phyloP scores from a whole-genome alignment of 169 alveolate genomes.

The Eimeria maxima region DNA sequence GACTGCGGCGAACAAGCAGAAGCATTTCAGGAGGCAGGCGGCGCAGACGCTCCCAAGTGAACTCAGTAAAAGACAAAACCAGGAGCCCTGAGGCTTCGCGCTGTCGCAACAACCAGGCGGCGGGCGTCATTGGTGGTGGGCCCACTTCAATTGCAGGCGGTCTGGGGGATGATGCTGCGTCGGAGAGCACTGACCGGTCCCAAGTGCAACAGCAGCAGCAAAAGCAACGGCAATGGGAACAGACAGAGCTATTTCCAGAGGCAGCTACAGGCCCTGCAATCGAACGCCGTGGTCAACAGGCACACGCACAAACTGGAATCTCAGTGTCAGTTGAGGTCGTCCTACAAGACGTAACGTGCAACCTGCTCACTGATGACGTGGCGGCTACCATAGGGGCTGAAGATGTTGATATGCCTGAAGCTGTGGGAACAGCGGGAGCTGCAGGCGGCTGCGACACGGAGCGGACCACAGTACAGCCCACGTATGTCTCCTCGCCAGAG shows the following conservation, averaged over 20 bases:
- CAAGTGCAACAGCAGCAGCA: slow-evolving; percentile 40
- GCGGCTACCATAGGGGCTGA: slow-evolving; percentile 3
- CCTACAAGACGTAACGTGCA: slow-evolving; percentile 75
- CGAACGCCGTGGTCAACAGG: neutral
- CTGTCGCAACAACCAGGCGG: neutral
- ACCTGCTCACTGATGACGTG: slow-evolving; percentile 66
- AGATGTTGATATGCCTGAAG: neutral
- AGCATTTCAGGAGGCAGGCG: slow-evolving; percentile 32
- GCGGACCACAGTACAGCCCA: neutral
- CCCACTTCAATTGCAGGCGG: neutral
- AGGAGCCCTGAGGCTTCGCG: neutral
- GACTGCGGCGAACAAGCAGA: neutral
- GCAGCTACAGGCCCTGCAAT: slow-evolving; percentile 8
- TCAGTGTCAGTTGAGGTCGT: slow-evolving; percentile 38
- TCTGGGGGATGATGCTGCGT: neutral
- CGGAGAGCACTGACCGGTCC: slow-evolving; percentile 13
- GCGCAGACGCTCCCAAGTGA: neutral
- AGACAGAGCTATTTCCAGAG: neutral
- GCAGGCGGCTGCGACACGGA: neutral
- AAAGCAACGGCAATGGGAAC: neutral
- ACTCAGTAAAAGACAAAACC: neutral
- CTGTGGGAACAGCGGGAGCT: neutral
- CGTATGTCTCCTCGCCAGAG: slow-evolving; percentile 35
- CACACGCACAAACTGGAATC: neutral
- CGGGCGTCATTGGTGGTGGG: neutral